Conservation (phyloP, 78 protist species). For the Pigoraptor vietnamica region DNA sequence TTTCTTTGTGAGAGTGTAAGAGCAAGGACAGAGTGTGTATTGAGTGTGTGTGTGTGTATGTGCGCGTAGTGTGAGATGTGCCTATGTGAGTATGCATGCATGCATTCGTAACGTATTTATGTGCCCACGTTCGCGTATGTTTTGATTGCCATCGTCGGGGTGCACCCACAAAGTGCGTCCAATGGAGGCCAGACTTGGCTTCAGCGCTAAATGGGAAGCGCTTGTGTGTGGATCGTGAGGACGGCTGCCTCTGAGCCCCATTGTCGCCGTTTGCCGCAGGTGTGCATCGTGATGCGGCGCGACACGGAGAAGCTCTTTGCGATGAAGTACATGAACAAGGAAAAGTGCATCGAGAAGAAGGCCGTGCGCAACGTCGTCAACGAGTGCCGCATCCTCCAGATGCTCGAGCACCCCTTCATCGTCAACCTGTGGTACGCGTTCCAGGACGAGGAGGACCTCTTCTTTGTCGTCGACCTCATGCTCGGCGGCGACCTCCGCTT, state of each 20-base stretch:
- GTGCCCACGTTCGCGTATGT: too few species aligned
- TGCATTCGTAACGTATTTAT: too few species aligned
- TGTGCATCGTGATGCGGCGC: conserved; percentile 28
- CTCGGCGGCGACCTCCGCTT: conserved; percentile 49
- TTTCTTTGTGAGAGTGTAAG: too few species aligned
- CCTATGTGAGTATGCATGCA: too few species aligned
- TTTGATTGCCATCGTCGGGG: too few species aligned
- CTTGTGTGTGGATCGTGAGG: too few species aligned
- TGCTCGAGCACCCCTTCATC: conserved; percentile 52
- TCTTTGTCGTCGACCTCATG: conserved; percentile 68
- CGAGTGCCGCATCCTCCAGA: conserved; percentile 56
- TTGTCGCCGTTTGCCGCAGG: not conserved
- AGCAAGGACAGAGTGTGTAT: too few species aligned
- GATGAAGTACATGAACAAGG: conserved; percentile 46
- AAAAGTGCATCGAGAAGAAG: conserved; percentile 1
- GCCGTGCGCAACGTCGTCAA: not conserved
- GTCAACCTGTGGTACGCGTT: conserved; percentile 62
- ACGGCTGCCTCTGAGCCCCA: not conserved
- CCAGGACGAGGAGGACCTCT: conserved; percentile 43
- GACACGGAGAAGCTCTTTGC: conserved; percentile 32
- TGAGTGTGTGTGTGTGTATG: too few species aligned
- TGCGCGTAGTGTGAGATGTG: too few species aligned
- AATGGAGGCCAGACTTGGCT: too few species aligned
- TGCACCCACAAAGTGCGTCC: too few species aligned
- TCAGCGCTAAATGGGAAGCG: not conserved